Evolutionary conservation across 2,329 filamentous ascomycete species (phyloP).

Genomic region (Aspergillus luchuensis): DNA sequence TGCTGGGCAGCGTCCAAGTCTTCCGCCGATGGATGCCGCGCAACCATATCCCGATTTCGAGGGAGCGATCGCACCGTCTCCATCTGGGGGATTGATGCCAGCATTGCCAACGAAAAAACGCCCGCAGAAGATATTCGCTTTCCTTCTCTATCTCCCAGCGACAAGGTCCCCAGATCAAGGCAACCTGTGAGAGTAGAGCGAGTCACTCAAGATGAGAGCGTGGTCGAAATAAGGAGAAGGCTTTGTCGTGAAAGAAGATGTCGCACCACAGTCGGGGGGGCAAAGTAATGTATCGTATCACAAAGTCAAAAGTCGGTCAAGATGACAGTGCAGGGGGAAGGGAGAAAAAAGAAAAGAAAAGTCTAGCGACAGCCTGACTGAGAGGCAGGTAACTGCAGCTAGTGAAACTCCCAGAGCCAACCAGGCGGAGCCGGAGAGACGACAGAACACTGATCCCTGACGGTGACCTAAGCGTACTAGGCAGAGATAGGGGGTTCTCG

Average conservation of each 20-base stretch:
- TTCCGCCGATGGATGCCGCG: conserved; percentile 50
- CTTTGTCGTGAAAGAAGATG: conserved; percentile 21
- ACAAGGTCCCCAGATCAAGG: conserved; percentile 13
- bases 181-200: conserved; percentile 17
- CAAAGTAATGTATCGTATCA: conserved; percentile 36
- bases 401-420: conserved; percentile 23
- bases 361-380: conserved; percentile 18
- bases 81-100: conserved; percentile 42
- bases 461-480: conserved; percentile 7
- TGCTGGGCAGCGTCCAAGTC: conserved; percentile 52
- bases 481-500: conserved; percentile 2
- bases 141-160: conserved; percentile 3
- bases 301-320: conserved; percentile 41
- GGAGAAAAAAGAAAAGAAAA: conserved; percentile 22
- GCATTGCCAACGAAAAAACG: conserved; percentile 30
- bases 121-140: neutral
- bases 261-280: conserved; percentile 34
- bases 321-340: conserved; percentile 25
- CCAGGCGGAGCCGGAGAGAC: conserved; percentile 19
- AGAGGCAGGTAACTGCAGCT: conserved; percentile 30
- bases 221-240: conserved; percentile 22
- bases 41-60: conserved; percentile 32
- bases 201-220: conserved; percentile 17
- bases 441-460: conserved; percentile 20
- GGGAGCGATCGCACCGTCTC: conserved; percentile 39